These are phyloP conservation scores for Gnaphalium uliginosum DNA, from an alignment of 129 eudicot genomes.

Conservation along the genomic window DNA sequence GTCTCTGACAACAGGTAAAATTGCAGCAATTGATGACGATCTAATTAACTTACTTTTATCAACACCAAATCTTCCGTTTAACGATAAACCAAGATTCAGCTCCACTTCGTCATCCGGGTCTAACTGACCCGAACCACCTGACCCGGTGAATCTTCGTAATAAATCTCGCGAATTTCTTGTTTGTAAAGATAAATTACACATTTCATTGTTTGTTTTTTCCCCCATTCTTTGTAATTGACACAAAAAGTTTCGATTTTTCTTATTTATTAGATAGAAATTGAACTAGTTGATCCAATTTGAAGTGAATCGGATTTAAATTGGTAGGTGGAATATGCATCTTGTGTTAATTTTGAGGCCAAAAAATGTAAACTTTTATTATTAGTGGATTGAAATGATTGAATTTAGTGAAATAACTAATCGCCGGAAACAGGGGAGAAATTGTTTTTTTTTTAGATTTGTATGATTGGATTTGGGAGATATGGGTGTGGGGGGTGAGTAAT, in stretches of 20 bases:
- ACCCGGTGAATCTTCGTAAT: conserved; percentile 53
- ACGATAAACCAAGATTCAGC: conserved; percentile 83
- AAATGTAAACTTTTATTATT: neutral
- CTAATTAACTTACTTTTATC: conserved; percentile 63
- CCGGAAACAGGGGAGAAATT: conserved; percentile 27
- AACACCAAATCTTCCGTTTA: conserved; percentile 90
- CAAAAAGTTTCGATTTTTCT: neutral
- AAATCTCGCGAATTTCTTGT: conserved; percentile 57
- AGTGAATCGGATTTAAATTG: conserved; percentile 34
- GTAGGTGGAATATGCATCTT: conserved; percentile 40
- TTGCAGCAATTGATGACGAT: conserved; percentile 70
- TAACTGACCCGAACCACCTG: conserved; percentile 34
- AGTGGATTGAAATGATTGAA: neutral
- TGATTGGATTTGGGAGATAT: conserved; percentile 25
- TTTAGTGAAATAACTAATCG: conserved; percentile 4
- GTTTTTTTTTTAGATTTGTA: neutral
- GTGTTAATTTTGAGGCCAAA: neutral
- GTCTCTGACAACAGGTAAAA: conserved; percentile 62
- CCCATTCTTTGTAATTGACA: conserved; percentile 34
- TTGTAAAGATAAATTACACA: conserved; percentile 56
- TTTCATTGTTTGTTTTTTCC: conserved; percentile 36
- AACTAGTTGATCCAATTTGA: conserved; percentile 32
- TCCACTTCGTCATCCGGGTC: conserved; percentile 53
- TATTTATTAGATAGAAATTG: conserved; percentile 15
- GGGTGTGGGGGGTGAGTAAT: conserved; percentile 16